Evolutionary conservation across 179 eudicot species (phyloP).

Genomic region (Nepenthes alata): DNA sequence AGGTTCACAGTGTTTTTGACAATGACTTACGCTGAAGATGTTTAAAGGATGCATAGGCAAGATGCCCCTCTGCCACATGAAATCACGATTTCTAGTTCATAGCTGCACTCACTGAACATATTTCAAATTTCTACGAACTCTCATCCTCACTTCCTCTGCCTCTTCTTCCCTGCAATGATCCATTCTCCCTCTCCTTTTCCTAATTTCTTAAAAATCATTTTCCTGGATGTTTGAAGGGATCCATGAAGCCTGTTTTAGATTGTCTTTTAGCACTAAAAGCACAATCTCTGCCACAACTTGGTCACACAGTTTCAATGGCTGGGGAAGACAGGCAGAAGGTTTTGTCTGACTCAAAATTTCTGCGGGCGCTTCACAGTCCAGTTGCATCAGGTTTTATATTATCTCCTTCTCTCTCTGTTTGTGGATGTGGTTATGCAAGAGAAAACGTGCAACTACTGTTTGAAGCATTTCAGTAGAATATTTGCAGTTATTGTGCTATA

Average conservation of each 20-base stretch:
- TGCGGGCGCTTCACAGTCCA: slow-evolving; percentile 35
- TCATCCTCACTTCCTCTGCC: neutral
- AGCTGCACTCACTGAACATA: neutral
- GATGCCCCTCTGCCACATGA: neutral
- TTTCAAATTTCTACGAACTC: neutral
- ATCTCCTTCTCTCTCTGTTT: neutral
- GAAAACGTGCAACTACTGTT: neutral
- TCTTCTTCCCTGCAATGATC: neutral
- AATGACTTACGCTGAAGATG: neutral
- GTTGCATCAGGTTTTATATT: slow-evolving; percentile 37
- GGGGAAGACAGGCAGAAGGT: slow-evolving; percentile 41
- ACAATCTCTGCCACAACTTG: slow-evolving; percentile 25
- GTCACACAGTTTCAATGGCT: slow-evolving; percentile 20
- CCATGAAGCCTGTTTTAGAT: slow-evolving; percentile 69
- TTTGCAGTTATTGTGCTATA: too few species aligned
- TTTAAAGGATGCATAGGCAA: neutral
- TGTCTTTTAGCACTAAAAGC: slow-evolving; percentile 66
- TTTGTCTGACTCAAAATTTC: slow-evolving; percentile 36
- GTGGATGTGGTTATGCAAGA: neutral
- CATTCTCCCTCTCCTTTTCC: neutral
- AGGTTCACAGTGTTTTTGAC: neutral
- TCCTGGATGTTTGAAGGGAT: slow-evolving; percentile 42
- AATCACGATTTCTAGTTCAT: neutral
- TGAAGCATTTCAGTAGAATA: neutral
- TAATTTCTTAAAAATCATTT: neutral